Evolutionary conservation across 2,329 filamentous ascomycete genomes (phyloP).

Genomic region (Trichophyton benhamiae): DNA sequence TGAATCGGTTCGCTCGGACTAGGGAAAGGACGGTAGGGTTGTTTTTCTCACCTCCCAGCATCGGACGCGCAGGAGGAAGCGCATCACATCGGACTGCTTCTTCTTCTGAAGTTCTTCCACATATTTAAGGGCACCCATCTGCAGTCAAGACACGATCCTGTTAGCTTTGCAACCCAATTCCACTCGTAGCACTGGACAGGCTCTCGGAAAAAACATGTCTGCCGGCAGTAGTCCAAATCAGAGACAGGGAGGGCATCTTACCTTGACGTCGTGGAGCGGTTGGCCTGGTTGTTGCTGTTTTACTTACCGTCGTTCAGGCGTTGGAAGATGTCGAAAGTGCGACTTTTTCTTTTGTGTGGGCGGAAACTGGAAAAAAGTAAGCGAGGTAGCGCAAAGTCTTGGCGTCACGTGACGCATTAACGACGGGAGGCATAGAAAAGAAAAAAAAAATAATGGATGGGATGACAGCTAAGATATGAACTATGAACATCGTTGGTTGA

Average conservation of each 20-base stretch:
- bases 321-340: slow-evolving; percentile 3
- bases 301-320: slow-evolving; percentile 26
- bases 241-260: slow-evolving; percentile 18
- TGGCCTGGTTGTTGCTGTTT: slow-evolving; percentile 33
- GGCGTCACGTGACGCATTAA: not conserved
- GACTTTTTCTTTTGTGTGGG: slow-evolving; percentile 2
- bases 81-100: slow-evolving; percentile 99
- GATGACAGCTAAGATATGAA: not conserved
- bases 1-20: slow-evolving; percentile 2
- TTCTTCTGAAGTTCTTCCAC: slow-evolving; percentile 99
- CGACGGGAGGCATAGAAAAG: not conserved
- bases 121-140: slow-evolving; percentile 99
- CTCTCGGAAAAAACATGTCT: not conserved
- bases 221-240: not conserved
- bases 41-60: slow-evolving; percentile 79
- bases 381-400: slow-evolving; percentile 1
- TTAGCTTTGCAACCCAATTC: slow-evolving; percentile 3
- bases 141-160: slow-evolving; percentile 7
- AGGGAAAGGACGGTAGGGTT: not conserved
- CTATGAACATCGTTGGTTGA: not conserved
- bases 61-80: slow-evolving; percentile 98
- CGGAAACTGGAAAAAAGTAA: slow-evolving; percentile 1
- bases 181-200: not conserved
- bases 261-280: slow-evolving; percentile 35
- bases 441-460: not conserved